Evolutionary conservation across 208 protist genomes (phyloP).

Genomic region (Strigomonas galati): DNA sequence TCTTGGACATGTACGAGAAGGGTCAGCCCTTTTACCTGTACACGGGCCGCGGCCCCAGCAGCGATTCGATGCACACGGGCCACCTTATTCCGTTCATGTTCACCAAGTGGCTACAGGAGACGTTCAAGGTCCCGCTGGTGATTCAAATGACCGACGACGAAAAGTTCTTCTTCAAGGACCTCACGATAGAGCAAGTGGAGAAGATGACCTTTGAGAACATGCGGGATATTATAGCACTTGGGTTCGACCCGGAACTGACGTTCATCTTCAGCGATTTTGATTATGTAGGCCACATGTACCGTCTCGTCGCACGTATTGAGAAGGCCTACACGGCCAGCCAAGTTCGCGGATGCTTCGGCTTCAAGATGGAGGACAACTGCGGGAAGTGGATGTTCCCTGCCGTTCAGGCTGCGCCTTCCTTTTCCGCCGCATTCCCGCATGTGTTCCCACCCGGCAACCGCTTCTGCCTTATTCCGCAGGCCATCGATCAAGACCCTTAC

Average conservation of each 20-base stretch:
- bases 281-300: constrained; percentile 97
- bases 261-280: constrained; percentile 99
- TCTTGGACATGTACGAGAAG: constrained; percentile 97
- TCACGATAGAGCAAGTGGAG: constrained; percentile 93
- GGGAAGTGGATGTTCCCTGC: constrained; percentile 98
- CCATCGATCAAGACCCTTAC: constrained; percentile 99
- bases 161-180: constrained; percentile 99
- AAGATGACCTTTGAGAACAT: constrained; percentile 95
- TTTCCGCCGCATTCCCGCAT: constrained; percentile 96
- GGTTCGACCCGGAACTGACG: constrained; percentile 98
- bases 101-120: constrained; percentile 99
- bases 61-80: constrained; percentile 98
- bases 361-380: constrained; percentile 95
- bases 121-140: constrained; percentile 98
- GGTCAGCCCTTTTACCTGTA: constrained; percentile 99
- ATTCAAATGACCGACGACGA: constrained; percentile 99
- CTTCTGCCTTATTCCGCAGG: constrained; percentile 98
- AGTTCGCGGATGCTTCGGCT: constrained; percentile 96
- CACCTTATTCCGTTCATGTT: constrained; percentile 99
- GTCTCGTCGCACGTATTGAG: constrained; percentile 94
- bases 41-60: constrained; percentile 98
- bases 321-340: constrained; percentile 94
- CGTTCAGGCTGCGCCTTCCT: constrained; percentile 97
- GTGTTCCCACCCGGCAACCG: constrained; percentile 95
- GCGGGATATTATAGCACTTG: constrained; percentile 99